Conservation (phyloP, 164 flowering plant species). For the Vitis cinerea region DNA sequence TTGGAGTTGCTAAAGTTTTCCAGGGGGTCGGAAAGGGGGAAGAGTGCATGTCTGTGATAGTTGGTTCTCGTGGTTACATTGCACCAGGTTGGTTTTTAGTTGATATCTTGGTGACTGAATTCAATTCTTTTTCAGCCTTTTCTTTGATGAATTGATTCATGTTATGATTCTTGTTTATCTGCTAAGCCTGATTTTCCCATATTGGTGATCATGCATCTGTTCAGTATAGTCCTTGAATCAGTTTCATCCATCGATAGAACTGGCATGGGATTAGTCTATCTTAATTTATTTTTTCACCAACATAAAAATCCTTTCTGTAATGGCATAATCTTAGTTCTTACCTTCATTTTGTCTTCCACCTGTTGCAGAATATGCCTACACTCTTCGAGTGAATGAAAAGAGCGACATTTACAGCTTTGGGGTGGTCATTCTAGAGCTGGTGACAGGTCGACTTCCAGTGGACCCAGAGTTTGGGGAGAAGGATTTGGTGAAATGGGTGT, state of each 20-base stretch:
- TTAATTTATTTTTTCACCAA: no score
- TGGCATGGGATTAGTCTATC: no score
- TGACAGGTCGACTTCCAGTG: slow-evolving; percentile 40
- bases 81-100: slow-evolving; percentile 63
- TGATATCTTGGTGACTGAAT: not conserved
- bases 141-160: no score
- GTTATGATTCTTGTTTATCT: no score
- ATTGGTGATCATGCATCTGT: no score
- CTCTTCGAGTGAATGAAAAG: slow-evolving; percentile 51
- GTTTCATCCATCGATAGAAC: no score
- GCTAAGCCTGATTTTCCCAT: no score
- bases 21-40: slow-evolving; percentile 30
- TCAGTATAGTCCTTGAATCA: no score
- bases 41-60: slow-evolving; percentile 67
- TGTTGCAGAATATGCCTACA: slow-evolving; percentile 52
- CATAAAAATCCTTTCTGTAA: no score
- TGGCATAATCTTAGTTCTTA: not conserved
- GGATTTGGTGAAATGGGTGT: slow-evolving; percentile 49
- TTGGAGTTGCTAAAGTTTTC: slow-evolving; percentile 66
- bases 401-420: slow-evolving; percentile 61
- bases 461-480: slow-evolving; percentile 51
- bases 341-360: not conserved
- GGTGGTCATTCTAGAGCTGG: slow-evolving; percentile 48
- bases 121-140: not conserved
- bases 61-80: slow-evolving; percentile 82